phyloP scores from a whole-genome alignment of 257 asterid genomes.

The Craterostigma plantagineum region DNA sequence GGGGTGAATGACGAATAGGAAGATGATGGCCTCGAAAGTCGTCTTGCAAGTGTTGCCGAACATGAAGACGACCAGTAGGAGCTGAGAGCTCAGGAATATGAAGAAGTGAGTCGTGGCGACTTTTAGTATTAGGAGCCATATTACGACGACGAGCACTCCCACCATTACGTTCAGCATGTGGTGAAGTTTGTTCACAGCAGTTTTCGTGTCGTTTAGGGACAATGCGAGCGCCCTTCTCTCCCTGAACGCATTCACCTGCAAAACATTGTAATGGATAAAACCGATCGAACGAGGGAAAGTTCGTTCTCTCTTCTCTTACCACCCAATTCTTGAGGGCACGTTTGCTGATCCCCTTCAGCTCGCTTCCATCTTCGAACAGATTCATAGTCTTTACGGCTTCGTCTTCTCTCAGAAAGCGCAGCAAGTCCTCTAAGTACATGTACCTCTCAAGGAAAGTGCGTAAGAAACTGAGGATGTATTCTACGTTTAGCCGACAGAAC shows the following conservation, averaged over 20 bases:
- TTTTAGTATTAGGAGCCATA: conserved; percentile 75
- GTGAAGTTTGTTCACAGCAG: conserved; percentile 83
- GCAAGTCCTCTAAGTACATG: conserved; percentile 48
- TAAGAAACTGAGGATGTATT: no score
- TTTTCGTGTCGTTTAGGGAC: conserved; percentile 89
- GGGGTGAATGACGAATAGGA: conserved; percentile 89
- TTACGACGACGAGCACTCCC: conserved; percentile 25
- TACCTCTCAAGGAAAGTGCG: conserved; percentile 20
- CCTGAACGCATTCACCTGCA: conserved; percentile 84
- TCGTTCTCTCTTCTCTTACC: conserved; percentile 31
- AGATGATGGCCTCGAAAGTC: conserved; percentile 81
- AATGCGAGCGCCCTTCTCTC: conserved; percentile 85
- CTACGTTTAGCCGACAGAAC: no score
- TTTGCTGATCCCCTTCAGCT: conserved; percentile 63
- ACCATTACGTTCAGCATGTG: conserved; percentile 60
- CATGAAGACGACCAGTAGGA: conserved; percentile 69
- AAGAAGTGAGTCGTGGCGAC: conserved; percentile 70
- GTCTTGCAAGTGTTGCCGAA: conserved; percentile 93
- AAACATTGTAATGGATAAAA: conserved; percentile 10
- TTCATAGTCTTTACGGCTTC: conserved; percentile 50
- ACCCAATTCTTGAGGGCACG: conserved; percentile 77
- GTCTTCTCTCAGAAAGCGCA: conserved; percentile 75
- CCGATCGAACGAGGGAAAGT: not conserved
- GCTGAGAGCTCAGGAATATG: conserved; percentile 71
- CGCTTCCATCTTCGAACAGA: conserved; percentile 58